phyloP scores from a whole-genome alignment of 768 basidiomycete species.

The Pleurotus tuoliensis region DNA sequence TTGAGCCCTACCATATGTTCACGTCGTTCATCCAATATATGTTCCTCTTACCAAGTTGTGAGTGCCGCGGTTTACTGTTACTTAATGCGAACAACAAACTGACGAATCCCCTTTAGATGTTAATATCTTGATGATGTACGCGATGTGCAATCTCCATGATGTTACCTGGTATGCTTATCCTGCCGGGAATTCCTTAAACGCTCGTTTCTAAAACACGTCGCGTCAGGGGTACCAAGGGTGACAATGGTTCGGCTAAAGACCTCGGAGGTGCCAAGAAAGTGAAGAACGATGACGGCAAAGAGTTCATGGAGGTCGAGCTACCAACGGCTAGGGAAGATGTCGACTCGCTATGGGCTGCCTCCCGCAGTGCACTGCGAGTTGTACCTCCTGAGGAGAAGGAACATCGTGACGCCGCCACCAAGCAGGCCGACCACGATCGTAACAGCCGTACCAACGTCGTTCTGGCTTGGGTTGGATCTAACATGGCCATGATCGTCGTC shows the following conservation, averaged over 20 bases:
- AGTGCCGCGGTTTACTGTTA: slow-evolving; percentile 19
- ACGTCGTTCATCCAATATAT: slow-evolving; percentile 91
- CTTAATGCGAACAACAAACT: neutral
- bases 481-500: slow-evolving; percentile 76
- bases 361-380: slow-evolving; percentile 61
- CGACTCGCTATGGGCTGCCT: slow-evolving; percentile 81
- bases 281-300: slow-evolving; percentile 80
- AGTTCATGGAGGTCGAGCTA: slow-evolving; percentile 82
- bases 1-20: slow-evolving; percentile 97
- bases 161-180: slow-evolving; percentile 55
- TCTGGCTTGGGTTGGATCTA: slow-evolving; percentile 77
- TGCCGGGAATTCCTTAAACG: too few species aligned
- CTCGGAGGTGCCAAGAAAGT: slow-evolving; percentile 89
- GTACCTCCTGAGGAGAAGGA: slow-evolving; percentile 73
- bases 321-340: slow-evolving; percentile 83
- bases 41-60: slow-evolving; percentile 79
- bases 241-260: slow-evolving; percentile 85
- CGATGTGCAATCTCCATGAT: slow-evolving; percentile 90
- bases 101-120: slow-evolving; percentile 39
- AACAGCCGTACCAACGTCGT: slow-evolving; percentile 85
- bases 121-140: slow-evolving; percentile 92
- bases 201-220: neutral
- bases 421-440: slow-evolving; percentile 83
- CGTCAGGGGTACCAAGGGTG: slow-evolving; percentile 83
- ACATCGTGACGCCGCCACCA: slow-evolving; percentile 83